Conservation (phyloP, 2,329 filamentous ascomycete genomes). For the Blastomyces silverae region DNA sequence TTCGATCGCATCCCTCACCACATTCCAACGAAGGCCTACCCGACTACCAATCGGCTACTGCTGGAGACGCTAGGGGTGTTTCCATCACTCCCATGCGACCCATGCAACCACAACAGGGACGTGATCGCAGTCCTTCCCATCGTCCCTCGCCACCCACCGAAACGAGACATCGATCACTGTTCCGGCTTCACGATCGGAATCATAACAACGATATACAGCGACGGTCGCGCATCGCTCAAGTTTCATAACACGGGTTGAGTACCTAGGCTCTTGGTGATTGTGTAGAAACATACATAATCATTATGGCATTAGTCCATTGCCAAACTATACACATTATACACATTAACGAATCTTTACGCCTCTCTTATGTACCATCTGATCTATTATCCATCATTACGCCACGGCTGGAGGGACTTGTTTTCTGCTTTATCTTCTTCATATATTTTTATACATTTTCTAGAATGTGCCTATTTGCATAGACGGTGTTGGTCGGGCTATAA, state of each 20-base stretch:
- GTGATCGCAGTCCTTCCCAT: neutral
- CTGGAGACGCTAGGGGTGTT: conserved; percentile 10
- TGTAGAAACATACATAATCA: neutral
- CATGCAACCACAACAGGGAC: conserved; percentile 5
- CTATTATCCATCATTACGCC: neutral
- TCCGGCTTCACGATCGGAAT: conserved; percentile 25
- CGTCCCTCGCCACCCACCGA: conserved; percentile 17
- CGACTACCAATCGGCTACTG: conserved; percentile 52
- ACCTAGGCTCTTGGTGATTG: neutral
- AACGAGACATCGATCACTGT: conserved; percentile 26
- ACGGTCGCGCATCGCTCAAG: conserved; percentile 37
- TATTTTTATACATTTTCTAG: too few species aligned
- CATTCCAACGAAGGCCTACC: conserved; percentile 52
- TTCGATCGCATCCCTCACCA: conserved; percentile 56
- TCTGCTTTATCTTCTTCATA: too few species aligned
- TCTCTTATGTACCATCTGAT: neutral
- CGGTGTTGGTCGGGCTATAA: neutral
- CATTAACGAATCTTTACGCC: neutral
- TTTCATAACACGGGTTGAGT: conserved; percentile 21
- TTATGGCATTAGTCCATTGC: neutral
- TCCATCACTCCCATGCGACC: neutral
- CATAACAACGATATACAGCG: conserved; percentile 32
- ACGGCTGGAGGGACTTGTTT: neutral
- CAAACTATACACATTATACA: neutral
- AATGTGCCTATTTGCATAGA: neutral